Base-by-base conservation (phyloP, 805 yeast species). In the Kregervanrija pseudodelftensis region DNA sequence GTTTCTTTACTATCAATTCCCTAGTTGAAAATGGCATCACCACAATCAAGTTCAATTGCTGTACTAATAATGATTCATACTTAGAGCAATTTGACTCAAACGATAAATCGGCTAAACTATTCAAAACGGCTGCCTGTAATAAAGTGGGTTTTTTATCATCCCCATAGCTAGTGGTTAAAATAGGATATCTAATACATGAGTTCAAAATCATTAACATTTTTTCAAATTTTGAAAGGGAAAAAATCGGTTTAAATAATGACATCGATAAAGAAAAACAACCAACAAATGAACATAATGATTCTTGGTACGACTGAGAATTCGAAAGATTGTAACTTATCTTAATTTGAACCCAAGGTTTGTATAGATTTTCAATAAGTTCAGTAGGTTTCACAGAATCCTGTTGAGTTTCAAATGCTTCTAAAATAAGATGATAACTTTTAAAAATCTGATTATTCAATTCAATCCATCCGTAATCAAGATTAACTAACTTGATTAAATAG, bases 111-210 rank as follows among this genome's bases (percentile, higher is more conserved):
- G 61, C 56, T 17, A 90, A 56, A 35, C 75, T 75, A 1, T 66
- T 66, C 30, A 86, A 56, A 1, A 86, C 79, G 0, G 79, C 65
- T 1, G 55, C 49, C 56, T 90, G 98, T 37, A 91, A 64, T 9
- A 72, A 69, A 0, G 96, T 76, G 42, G 80, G 77, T 17, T 73
- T 75, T 14, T 62, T 55, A 36, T 69, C 65, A 57, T 88, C 96
- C 4, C 65, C 59, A 32, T 68, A 68, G 49, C 69, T 70, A 30
- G 69, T 77, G 8, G 88, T 84, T 33, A 87, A 66, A 11, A 84
- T 71, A 1, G 95, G 95, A 59, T 84, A 88, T 36, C 85, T 67
- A 1, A 85, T 77, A 46, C 88, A 78, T 12, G 79, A 69, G 53
- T 77, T 77, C 55, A 91, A 72, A 5, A 80, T 64, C n/a, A 65